phyloP scores from a whole-genome alignment of 148 eudicot species.

The Tetragonia tetragonoides region DNA sequence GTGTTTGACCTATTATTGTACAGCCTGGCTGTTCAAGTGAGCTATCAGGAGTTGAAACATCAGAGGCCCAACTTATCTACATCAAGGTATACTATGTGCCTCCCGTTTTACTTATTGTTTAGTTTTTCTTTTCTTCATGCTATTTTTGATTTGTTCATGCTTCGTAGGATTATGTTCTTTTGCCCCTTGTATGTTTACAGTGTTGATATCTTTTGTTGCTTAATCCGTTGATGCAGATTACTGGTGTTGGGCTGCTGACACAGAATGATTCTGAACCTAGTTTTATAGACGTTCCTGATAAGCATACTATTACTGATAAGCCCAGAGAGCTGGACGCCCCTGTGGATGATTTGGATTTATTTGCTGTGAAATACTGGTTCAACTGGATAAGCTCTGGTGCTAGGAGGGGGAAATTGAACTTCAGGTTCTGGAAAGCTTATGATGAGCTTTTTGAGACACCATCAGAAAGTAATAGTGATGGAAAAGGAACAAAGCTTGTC shows the following conservation, averaged over 20 bases:
- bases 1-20: slow-evolving; percentile 22
- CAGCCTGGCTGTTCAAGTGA: slow-evolving; percentile 98
- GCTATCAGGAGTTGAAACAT: slow-evolving; percentile 58
- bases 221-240: slow-evolving; percentile 56
- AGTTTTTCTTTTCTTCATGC: neutral
- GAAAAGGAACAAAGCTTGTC: slow-evolving; percentile 40
- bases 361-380: slow-evolving; percentile 56
- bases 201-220: neutral
- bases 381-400: slow-evolving; percentile 66
- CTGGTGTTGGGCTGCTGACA: slow-evolving; percentile 75
- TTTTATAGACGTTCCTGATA: slow-evolving; percentile 31
- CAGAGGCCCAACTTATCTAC: slow-evolving; percentile 74
- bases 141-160: neutral
- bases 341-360: slow-evolving; percentile 46
- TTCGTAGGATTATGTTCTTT: neutral
- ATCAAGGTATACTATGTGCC: slow-evolving; percentile 52
- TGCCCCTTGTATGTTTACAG: neutral
- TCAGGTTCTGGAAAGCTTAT: slow-evolving; percentile 62
- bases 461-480: slow-evolving; percentile 39
- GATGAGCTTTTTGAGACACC: slow-evolving; percentile 51
- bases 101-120: neutral
- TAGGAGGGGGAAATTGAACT: slow-evolving; percentile 47
- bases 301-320: slow-evolving; percentile 28
- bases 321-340: slow-evolving; percentile 30
- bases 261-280: slow-evolving; percentile 50